Evolutionary conservation across 352 stramenopile species (phyloP).

Genomic region (Globisporangium megalacanthum): DNA sequence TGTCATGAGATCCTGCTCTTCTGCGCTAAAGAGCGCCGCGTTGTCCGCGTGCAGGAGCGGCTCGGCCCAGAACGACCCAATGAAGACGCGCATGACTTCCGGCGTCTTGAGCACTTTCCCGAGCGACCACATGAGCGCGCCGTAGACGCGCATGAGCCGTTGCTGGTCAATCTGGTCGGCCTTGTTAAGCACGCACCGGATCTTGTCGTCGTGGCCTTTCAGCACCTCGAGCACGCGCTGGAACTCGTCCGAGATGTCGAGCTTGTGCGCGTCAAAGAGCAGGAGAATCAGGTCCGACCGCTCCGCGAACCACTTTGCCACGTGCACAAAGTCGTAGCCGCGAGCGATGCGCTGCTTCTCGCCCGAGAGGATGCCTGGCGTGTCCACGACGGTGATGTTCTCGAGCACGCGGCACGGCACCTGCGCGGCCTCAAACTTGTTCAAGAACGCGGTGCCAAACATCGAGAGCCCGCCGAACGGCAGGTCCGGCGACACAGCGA

Average conservation of each 20-base stretch:
- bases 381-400: slow-evolving; percentile 98
- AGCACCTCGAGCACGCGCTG: slow-evolving; percentile 96
- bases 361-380: slow-evolving; percentile 96
- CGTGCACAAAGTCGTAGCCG: slow-evolving; percentile 95
- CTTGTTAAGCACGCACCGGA: slow-evolving; percentile 99
- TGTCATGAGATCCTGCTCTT: slow-evolving; percentile 96
- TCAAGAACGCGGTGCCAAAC: slow-evolving; percentile 98
- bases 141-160: slow-evolving; percentile 95
- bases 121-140: slow-evolving; percentile 97
- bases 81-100: slow-evolving; percentile 97
- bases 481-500: slow-evolving; percentile 93
- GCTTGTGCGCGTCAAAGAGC: slow-evolving; percentile 99
- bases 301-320: slow-evolving; percentile 93
- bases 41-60: slow-evolving; percentile 85
- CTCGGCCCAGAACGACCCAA: slow-evolving; percentile 97
- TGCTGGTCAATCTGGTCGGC: slow-evolving; percentile 97
- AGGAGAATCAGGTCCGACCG: slow-evolving; percentile 97
- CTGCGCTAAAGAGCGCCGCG: slow-evolving; percentile 93
- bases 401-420: slow-evolving; percentile 91
- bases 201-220: slow-evolving; percentile 97
- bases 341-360: slow-evolving; percentile 97
- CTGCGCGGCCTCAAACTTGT: slow-evolving; percentile 96
- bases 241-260: slow-evolving; percentile 99
- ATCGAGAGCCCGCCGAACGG: slow-evolving; percentile 91
- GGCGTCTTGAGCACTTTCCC: slow-evolving; percentile 97